Percentiles rank a stretch among this genome's conserved stretches.
Conservation (phyloP, 2,329 filamentous ascomycete genomes). For the Fusarium sp. region DNA sequence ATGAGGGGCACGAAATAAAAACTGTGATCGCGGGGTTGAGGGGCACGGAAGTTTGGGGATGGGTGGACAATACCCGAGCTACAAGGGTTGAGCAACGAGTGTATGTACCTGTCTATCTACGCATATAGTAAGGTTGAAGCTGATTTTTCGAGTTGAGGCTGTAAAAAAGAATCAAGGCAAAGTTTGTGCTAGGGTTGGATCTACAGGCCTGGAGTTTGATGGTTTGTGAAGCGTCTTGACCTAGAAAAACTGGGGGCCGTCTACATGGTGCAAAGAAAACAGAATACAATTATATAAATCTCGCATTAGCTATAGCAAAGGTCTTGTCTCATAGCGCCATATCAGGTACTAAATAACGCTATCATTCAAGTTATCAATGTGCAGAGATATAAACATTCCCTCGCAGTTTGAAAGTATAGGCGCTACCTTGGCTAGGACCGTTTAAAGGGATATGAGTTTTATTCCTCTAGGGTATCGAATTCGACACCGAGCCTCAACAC, state of each 20-base stretch:
- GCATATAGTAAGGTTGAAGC: neutral
- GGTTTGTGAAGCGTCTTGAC: neutral
- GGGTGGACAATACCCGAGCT: neutral
- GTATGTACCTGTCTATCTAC: neutral
- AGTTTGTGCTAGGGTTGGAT: conserved; percentile 7
- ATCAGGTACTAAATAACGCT: neutral
- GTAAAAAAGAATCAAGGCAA: neutral
- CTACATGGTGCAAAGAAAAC: neutral
- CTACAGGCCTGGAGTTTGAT: neutral
- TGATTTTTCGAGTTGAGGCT: conserved; percentile 7
- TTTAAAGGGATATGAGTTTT: neutral
- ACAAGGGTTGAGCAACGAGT: conserved; percentile 17
- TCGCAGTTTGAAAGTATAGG: neutral
- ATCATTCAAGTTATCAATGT: neutral
- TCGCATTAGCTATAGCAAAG: neutral
- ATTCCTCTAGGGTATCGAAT: conserved; percentile 2
- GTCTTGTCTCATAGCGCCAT: too few relatives aligned
- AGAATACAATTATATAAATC: neutral
- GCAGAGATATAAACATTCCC: neutral
- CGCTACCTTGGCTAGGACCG: too few relatives aligned
- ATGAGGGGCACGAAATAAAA: conserved; percentile 19
- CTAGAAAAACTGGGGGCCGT: neutral
- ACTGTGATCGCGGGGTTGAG: conserved; percentile 26
- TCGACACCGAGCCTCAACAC: conserved; percentile 11
- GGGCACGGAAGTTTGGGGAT: conserved; percentile 18